Evolutionary conservation across 768 basidiomycete species (phyloP).

Genomic region (Tremella fuciformis): DNA sequence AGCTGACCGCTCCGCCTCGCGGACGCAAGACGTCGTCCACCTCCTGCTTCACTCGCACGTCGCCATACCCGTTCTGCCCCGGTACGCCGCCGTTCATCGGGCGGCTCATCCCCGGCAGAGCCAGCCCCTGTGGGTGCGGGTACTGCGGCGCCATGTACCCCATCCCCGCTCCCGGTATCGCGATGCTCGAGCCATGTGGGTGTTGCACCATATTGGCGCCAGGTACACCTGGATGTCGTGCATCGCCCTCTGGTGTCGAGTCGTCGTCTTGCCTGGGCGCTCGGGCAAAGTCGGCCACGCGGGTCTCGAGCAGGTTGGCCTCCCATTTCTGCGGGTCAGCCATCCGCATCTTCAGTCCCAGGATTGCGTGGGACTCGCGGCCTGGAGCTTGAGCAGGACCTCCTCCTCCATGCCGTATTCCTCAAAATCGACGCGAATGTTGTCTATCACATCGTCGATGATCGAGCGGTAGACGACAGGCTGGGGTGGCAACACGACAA

Average conservation of each 20-base stretch:
- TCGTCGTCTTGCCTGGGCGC: slow-evolving; percentile 59
- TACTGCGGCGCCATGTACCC: not conserved
- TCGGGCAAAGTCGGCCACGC: slow-evolving; percentile 85
- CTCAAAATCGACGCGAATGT: slow-evolving; percentile 90
- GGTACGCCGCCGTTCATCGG: slow-evolving; percentile 8
- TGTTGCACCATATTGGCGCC: slow-evolving; percentile 12
- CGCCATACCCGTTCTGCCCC: slow-evolving; percentile 13
- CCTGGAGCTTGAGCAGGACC: slow-evolving; percentile 80
- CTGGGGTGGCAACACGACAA: slow-evolving; percentile 60
- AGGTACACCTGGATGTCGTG: slow-evolving; percentile 8
- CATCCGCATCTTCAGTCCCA: not conserved
- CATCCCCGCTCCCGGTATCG: not conserved
- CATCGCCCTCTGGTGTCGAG: slow-evolving; percentile 61
- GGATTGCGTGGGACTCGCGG: slow-evolving; percentile 55
- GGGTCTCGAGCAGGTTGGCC: slow-evolving; percentile 84
- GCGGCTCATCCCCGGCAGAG: slow-evolving; percentile 14
- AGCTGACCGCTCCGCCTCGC: slow-evolving; percentile 38
- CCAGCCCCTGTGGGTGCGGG: slow-evolving; percentile 12
- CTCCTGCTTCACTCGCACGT: slow-evolving; percentile 33
- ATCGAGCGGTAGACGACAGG: slow-evolving; percentile 85
- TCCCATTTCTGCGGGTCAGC: slow-evolving; percentile 79
- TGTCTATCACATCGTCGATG: slow-evolving; percentile 90
- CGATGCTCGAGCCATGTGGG: slow-evolving; percentile 9
- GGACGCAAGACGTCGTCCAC: slow-evolving; percentile 36
- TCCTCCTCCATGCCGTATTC: slow-evolving; percentile 92